Conservation (phyloP, 2,329 filamentous ascomycete genomes). For the Sclerotinia glacialis region DNA sequence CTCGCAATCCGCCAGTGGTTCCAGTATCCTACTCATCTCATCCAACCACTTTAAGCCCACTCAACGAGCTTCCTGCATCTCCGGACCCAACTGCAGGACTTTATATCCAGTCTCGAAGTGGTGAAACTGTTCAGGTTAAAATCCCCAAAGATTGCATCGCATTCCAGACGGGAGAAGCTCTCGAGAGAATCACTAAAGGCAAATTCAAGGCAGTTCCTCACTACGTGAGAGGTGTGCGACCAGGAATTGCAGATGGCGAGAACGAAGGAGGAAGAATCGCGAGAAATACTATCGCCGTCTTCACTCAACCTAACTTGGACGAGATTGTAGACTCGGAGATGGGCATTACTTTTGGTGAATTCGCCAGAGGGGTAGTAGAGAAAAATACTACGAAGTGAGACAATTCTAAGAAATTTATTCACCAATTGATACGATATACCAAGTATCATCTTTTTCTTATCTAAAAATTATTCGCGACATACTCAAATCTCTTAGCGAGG, state of each 20-base stretch:
- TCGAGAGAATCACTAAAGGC: slow-evolving; percentile 88
- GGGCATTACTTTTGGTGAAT: slow-evolving; percentile 70
- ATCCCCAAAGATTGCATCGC: slow-evolving; percentile 90
- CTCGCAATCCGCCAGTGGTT: slow-evolving; percentile 41
- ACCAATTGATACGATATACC: neutral
- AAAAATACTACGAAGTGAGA: slow-evolving; percentile 39
- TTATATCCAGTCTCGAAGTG: slow-evolving; percentile 88
- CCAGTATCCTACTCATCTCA: slow-evolving; percentile 35
- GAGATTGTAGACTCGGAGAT: slow-evolving; percentile 70
- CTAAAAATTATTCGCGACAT: neutral
- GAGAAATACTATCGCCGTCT: slow-evolving; percentile 89
- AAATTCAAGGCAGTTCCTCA: slow-evolving; percentile 93
- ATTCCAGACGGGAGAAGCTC: slow-evolving; percentile 91
- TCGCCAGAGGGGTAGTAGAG: slow-evolving; percentile 51
- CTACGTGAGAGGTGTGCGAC: slow-evolving; percentile 77
- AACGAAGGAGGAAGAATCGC: slow-evolving; percentile 56
- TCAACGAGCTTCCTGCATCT: slow-evolving; percentile 69
- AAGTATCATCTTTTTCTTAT: neutral
- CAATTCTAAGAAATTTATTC: neutral
- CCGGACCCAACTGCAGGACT: slow-evolving; percentile 83
- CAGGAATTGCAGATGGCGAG: slow-evolving; percentile 43
- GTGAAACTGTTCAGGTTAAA: slow-evolving; percentile 81
- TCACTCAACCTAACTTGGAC: slow-evolving; percentile 91
- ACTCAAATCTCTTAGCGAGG: slow-evolving; percentile 11
- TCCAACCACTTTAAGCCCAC: slow-evolving; percentile 45